Conservation (phyloP, 148 eudicot species). For the Mesembryanthemum crystallinum region DNA sequence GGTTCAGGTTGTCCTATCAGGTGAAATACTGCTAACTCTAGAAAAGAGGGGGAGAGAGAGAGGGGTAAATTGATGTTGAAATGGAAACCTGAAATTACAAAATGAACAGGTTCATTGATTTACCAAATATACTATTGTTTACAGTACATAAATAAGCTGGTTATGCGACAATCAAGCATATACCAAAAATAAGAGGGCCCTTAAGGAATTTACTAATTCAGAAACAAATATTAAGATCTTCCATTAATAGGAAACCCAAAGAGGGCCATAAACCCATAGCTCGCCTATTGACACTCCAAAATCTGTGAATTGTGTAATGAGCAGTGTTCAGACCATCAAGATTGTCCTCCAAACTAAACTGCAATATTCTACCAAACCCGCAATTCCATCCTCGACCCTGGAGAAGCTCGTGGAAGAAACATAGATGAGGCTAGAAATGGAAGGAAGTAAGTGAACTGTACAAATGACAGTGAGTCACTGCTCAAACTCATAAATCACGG, state of each 20-base stretch:
- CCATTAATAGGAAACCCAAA: neutral
- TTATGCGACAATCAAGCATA: conserved; percentile 11
- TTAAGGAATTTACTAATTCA: neutral
- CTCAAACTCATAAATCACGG: neutral
- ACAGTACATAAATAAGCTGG: conserved; percentile 20
- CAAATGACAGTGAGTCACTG: conserved; percentile 1
- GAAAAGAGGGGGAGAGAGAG: no score
- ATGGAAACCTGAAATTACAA: no score
- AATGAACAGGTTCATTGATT: neutral
- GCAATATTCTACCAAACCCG: neutral
- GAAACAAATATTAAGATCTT: conserved; percentile 6
- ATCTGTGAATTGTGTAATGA: neutral
- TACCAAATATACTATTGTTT: conserved; percentile 13
- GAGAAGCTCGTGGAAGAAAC: neutral
- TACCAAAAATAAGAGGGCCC: conserved; percentile 1
- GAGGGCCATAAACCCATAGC: neutral
- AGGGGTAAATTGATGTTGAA: no score
- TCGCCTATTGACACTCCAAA: neutral
- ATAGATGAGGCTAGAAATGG: neutral
- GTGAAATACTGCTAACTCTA: no score
- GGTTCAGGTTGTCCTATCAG: no score
- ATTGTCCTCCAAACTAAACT: neutral
- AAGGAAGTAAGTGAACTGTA: neutral
- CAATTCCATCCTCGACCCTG: no score
- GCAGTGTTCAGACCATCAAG: neutral